Evolutionary conservation across 1,139 yeast species (phyloP).

Genomic region (Kodamaea alishanica): DNA sequence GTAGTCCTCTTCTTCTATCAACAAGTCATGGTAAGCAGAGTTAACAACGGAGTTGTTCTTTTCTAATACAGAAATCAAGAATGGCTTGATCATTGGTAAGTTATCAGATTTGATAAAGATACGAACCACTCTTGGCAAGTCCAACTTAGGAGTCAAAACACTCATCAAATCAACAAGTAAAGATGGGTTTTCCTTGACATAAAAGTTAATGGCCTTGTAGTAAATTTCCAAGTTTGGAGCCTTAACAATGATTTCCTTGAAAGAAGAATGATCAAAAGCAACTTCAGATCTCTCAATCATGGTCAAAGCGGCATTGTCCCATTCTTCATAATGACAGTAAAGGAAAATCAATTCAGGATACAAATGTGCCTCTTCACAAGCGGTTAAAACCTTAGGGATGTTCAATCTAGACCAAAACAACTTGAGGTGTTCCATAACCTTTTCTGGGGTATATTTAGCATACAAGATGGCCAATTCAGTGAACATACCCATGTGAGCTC

Average conservation of each 20-base stretch:
- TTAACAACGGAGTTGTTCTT: constrained; percentile 91
- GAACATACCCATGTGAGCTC: constrained; percentile 99
- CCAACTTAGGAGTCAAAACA: constrained; percentile 86
- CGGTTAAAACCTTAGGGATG: constrained; percentile 94
- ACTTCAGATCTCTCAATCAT: constrained; percentile 94
- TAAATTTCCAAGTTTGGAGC: constrained; percentile 95
- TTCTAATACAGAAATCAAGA: constrained; percentile 83
- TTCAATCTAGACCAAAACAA: constrained; percentile 97
- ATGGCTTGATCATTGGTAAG: constrained; percentile 92
- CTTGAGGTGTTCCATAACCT: constrained; percentile 94
- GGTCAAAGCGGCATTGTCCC: constrained; percentile 98
- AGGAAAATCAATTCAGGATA: constrained; percentile 96
- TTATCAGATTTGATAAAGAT: constrained; percentile 94
- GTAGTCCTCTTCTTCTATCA: constrained; percentile 96
- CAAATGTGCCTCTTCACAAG: constrained; percentile 89
- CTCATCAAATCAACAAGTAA: constrained; percentile 81
- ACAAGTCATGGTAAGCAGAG: constrained; percentile 89
- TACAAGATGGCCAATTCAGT: constrained; percentile 91
- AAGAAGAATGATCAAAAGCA: constrained; percentile 89
- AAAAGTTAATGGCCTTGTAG: constrained; percentile 94
- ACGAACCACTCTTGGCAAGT: constrained; percentile 91
- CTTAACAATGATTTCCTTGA: constrained; percentile 92
- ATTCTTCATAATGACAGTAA: constrained; percentile 97
- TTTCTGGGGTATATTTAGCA: constrained; percentile 85
- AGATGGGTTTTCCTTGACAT: constrained; percentile 88